Base-by-base conservation (phyloP, 139 green algal genomes). In the Coelastrella sp. region DNA sequence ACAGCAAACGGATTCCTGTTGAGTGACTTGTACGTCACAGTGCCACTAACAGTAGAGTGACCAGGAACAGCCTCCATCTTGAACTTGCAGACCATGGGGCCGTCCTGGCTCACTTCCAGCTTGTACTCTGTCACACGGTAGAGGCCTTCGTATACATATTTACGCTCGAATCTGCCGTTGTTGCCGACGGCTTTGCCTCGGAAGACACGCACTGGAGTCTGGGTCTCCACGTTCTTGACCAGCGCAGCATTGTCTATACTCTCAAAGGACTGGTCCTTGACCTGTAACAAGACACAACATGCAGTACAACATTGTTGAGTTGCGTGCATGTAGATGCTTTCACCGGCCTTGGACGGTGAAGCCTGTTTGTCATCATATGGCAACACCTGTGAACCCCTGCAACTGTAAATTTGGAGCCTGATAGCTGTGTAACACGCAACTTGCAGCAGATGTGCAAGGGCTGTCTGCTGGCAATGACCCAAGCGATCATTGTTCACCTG, bases 91-190 rank as follows among this genome's bases (percentile, higher is more conserved):
- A 91, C 77, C 77, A 80, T 66, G 3, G 78, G 88, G 19, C 87
- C 87, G n/a, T 91, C 87, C 58, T 71, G 59, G 87, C 77, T 87
- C n/a, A 7, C 17, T 54, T 87, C 87, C 47, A 68, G 58, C 65
- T 73, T 80, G 87, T 66, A 58, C 19, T 59, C 77, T 11, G 71
- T 64, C 68, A 96, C 87, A 3, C 64, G n/a, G 86, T 96, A 96
- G 73, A 96, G 85, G 5, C 94, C 94, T 57, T 96, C 94, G 57
- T 96, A 96, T 4, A 91, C 91, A 77, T 94, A 94, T 14, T 61
- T 86, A 16, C 78, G 60, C 77, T 91, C 73, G 54, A 76, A 14
- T 23, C 22, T 76, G 71, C 83, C 89, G 19, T 68, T 80, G 13
- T 60, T 65, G 58, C 20, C 75, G 4, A 60, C 75, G 4, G n/a